Evolutionary conservation across 306 rosid genomes (phyloP), one percentile per base, ranked within the genome.

Genomic region (Vigna radiata): DNA sequence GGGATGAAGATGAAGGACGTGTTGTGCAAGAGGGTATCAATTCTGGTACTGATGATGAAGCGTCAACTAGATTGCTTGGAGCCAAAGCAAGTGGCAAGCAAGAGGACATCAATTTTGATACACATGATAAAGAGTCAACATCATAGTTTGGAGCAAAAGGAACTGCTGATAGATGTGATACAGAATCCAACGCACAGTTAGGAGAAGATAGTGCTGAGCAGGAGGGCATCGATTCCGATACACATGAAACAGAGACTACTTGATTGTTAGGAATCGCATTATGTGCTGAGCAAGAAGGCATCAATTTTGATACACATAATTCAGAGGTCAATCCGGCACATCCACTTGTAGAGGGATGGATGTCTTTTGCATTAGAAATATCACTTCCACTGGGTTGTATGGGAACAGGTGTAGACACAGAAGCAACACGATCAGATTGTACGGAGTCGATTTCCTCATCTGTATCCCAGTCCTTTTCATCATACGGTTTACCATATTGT

Each of bases 401-500:
- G 39, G 49, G 66, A 68, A 14, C 66, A 39, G 64, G 74, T 21
- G 70, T 55, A 62, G 81, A 36, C 14, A 31, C 4, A 44, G 63
- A 60, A 44, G 80, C 73, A 64, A 77, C 48, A 59, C 72, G 64
- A 58, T 36, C 47, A 23, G 74, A 48, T 62, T 83, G 92, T 16
- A 21, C 58, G 66, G 70, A 29, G 31, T 63, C 79, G 13, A 66
- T 78, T 75, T 85, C 91, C 65, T 78, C 94, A 14, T 87, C 92
- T 2, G 81, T 74, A 8, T 82, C 82, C 96, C 92, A 92, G 7
- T 95, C 96, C 60, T 89, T 81, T 56, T 89, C 97, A 7, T 75
- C 74, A 82, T 82, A 95, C 27, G 97, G 97, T 70, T 70, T 90
- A 72, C 93, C 98, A 81, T 95, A 95, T 73, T 92, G 96, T 36